Conservation (phyloP, 305 asterid species). For the Salvia sclarea region DNA sequence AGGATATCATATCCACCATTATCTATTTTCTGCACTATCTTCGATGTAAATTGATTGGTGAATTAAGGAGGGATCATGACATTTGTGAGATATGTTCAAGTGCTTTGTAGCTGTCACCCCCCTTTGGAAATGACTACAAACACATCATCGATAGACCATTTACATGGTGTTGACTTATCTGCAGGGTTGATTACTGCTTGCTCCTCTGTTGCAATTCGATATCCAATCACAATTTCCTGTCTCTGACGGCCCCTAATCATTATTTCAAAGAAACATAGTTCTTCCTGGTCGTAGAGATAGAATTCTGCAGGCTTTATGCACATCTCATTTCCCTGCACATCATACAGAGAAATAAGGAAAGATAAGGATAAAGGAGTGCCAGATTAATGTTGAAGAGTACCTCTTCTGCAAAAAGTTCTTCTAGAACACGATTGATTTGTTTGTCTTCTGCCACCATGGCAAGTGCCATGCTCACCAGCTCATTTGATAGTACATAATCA, state of each 20-base stretch:
- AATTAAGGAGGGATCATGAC: neutral
- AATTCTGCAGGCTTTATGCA: constrained; percentile 95
- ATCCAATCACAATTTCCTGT: constrained; percentile 80
- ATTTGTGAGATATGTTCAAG: neutral
- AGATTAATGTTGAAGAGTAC: constrained; percentile 37
- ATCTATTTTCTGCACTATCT: neutral
- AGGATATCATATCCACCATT: neutral
- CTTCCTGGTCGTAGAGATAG: constrained; percentile 95
- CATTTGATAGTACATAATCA: constrained; percentile 91
- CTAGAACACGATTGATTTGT: constrained; percentile 94
- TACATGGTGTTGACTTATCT: constrained; percentile 56
- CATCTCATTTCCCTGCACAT: constrained; percentile 87
- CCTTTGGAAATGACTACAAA: constrained; percentile 78
- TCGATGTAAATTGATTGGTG: neutral
- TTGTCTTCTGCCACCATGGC: constrained; percentile 99
- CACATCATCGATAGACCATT: constrained; percentile 89
- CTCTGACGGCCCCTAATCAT: constrained; percentile 88
- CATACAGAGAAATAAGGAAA: neutral
- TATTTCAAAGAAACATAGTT: constrained; percentile 77
- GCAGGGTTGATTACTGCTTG: constrained; percentile 85
- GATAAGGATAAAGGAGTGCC: neutral
- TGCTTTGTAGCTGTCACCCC: constrained; percentile 38
- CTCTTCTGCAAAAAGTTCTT: constrained; percentile 97
- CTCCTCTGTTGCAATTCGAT: constrained; percentile 73
- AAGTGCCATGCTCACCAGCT: constrained; percentile 97